Base-by-base conservation (phyloP, 176 grass and related monocot genomes). In the Phragmites australis region DNA sequence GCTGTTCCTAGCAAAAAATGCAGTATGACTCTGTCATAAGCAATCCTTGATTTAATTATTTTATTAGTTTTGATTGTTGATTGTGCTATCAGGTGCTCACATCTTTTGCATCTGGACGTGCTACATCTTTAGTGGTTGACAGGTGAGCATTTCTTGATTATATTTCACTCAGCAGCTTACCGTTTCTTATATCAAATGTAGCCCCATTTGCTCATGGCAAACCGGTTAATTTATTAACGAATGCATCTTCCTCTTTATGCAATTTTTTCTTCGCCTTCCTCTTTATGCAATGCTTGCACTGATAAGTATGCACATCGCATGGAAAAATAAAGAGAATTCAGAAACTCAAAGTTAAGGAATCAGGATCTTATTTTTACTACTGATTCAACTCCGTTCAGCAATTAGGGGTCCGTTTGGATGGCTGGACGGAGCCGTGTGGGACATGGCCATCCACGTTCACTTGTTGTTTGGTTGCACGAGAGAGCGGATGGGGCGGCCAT, bases 31-130 rank as follows among this genome's bases (percentile, higher is more conserved):
- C 76, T 75, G 45, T 87, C 59, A 62, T 56, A 70, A 72, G 42
- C 41, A 41, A 79, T 66, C 21, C 26, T 74, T 90, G 8, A 60
- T 58, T 27, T n/a, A 69, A 22, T 77, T 42, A 73, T 26, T 85
- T 90, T 39, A n/a, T 82, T 87, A 37, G 82, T 45, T 76, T 76
- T 83, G 46, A 66, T 84, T 85, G 74, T 55, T 65, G 6, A 73
- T 50, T 82, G 41, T 78, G 32, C 67, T 82, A 39, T 66, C 79
- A 99, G 97, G 97, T 99, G 47, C 92, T 99, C 84, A 99, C 97
- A 70, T 99, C 97, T 82, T 99, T 99, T 91, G 92, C 97, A 9
- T 99, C 93, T 89, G 97, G 97, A 56, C 90, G 97, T 52, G 93
- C 97, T 80, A 99, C 92, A 64, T 95, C 97, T 37, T 84, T 99